Evolutionary conservation across 495 filamentous ascomycete species (phyloP), one percentile per base, ranked within the genome.

Genomic region (Cercophora sp.): DNA sequence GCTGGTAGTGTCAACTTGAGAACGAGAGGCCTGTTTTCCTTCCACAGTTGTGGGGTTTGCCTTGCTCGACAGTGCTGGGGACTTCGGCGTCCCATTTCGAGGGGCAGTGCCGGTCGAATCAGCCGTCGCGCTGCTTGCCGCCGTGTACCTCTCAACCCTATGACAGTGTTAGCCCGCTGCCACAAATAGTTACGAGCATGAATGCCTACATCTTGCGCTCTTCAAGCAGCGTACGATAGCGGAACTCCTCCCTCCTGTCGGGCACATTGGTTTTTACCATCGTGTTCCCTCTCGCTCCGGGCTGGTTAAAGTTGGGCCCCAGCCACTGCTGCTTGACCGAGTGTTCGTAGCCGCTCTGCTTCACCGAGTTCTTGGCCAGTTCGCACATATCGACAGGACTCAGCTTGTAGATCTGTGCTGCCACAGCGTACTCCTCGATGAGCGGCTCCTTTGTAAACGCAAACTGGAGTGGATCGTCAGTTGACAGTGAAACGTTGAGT

Each of bases 301-400:
- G 84, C 16, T 83, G 59, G 56, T 86, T 70, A 64, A 84, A 96
- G 50, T 84, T 79, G 13, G 76, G 71, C 2, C 93, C 93, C 5
- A 98, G 75, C 91, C 92, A 98, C 65, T 87, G 80, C 55, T 88
- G 83, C 72, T 96, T 98, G 56, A 97, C 67, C 15, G 82, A 78
- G 61, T 86, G 77, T 66, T 98, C 93, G 60, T 96, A 98, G 16
- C 93, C 93, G 67, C 89, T 94, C 64, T 98, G 93, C 57, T 82
- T 79, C 26, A 98, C 93, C 11, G 89, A 96, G 69, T 96, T 91
- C 69, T 92, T 94, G 3, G 93, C 93, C 27, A 98, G 74, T 71
- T 98, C 93, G 63, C 94, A 97, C 93, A 98, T 98, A 66, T 98
- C 93, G 5, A 96, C 92, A 15, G 91, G 88, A 66, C 85, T 94